Evolutionary conservation across 108 stramenopile genomes (phyloP).

Genomic region (Conticribra guillardii): DNA sequence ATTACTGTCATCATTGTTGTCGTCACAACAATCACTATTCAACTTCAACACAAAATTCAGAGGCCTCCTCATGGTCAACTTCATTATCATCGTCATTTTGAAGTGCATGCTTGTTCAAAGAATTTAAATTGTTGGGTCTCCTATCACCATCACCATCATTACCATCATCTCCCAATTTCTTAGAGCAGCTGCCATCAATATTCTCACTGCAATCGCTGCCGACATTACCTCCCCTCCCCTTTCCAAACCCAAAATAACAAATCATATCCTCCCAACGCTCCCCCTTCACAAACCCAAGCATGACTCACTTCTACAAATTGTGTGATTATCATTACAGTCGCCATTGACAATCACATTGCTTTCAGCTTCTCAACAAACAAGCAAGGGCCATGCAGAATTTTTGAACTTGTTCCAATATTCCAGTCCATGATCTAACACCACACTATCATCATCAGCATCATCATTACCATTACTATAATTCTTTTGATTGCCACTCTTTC

Average conservation of each 20-base stretch:
- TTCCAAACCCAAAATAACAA: slow-evolving; percentile 8
- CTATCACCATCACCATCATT: background rate
- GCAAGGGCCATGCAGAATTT: slow-evolving; percentile 3
- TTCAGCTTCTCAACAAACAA: slow-evolving; percentile 4
- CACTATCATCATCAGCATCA: no score
- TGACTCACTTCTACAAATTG: slow-evolving; percentile 33
- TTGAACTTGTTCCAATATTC: slow-evolving; percentile 12
- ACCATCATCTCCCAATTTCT: no score
- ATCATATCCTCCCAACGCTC: slow-evolving; percentile 27
- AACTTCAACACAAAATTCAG: no score
- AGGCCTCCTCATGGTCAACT: no score
- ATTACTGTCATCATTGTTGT: background rate
- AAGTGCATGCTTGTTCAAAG: background rate
- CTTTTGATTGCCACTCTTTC: no score
- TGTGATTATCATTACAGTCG: background rate
- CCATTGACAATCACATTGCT: background rate
- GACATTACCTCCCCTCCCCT: background rate
- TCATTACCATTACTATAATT: no score
- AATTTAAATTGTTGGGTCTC: background rate
- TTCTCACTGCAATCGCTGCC: no score
- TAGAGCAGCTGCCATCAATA: no score
- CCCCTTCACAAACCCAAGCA: slow-evolving; percentile 19
- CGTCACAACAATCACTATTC: background rate
- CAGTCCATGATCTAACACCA: background rate
- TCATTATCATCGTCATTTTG: background rate